Percentiles rank a stretch among this genome's conserved stretches.
Evolutionary conservation across 306 rosid genomes (phyloP).

Genomic region (Luffa aegyptiaca): DNA sequence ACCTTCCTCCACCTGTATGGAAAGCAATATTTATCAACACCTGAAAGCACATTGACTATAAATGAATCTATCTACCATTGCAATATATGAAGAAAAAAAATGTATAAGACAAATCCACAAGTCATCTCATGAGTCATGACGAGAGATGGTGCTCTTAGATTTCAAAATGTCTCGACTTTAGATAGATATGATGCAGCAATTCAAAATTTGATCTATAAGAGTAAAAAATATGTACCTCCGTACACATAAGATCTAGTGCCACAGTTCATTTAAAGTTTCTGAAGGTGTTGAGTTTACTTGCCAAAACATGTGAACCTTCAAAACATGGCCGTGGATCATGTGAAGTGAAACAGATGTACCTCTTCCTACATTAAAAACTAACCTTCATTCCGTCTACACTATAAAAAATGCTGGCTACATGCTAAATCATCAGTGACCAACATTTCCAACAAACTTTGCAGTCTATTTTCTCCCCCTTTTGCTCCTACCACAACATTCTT

Average conservation of each 20-base stretch:
- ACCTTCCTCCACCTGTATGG: not conserved
- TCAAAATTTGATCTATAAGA: not conserved
- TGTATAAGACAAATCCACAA: not conserved
- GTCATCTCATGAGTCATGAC: slow-evolving; percentile 3
- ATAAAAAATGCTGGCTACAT: slow-evolving; percentile 11
- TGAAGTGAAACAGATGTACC: slow-evolving; percentile 50
- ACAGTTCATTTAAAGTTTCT: slow-evolving; percentile 11
- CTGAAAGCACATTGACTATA: not conserved
- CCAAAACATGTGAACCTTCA: slow-evolving; percentile 52
- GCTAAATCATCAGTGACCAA: not conserved
- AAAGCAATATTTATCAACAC: not conserved
- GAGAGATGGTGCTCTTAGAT: not conserved
- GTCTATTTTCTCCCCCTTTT: not conserved
- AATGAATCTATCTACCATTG: not conserved
- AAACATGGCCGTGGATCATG: slow-evolving; percentile 69
- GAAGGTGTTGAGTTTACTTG: slow-evolving; percentile 20
- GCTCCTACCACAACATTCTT: not conserved
- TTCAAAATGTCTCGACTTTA: not conserved
- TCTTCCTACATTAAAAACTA: slow-evolving; percentile 42
- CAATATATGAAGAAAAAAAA: not conserved
- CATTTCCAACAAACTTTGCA: slow-evolving; percentile 11
- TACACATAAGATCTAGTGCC: not conserved
- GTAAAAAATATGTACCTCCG: slow-evolving; percentile 4
- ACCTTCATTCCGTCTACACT: not conserved
- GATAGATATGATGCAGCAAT: not conserved